Conservation (phyloP, 106 monocot genomes). For the Apostasia shenzhenica region DNA sequence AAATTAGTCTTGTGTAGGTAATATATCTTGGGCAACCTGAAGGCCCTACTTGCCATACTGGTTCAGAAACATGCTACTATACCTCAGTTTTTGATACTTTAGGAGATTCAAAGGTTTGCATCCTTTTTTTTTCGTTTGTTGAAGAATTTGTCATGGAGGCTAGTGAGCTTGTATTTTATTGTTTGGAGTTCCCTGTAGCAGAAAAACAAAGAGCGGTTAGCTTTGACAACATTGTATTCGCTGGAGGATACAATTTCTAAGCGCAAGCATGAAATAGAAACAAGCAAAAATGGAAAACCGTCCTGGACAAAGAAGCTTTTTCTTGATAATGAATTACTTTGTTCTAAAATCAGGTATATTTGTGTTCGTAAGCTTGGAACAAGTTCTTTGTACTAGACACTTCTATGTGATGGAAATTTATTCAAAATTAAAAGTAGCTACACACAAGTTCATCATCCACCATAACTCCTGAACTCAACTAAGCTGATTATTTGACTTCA, state of each 20-base stretch:
- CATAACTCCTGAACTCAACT: too few relatives aligned
- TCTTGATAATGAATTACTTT: conserved; percentile 44
- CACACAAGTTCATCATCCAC: too few relatives aligned
- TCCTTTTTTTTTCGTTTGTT: neutral
- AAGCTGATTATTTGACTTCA: too few relatives aligned
- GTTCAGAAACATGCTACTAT: conserved; percentile 85
- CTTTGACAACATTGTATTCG: conserved; percentile 64
- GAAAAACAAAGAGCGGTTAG: conserved; percentile 32
- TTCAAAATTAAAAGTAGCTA: too few relatives aligned
- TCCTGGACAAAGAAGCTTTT: conserved; percentile 87
- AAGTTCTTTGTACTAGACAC: too few relatives aligned
- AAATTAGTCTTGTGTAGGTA: conserved; percentile 36
- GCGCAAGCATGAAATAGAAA: conserved; percentile 49
- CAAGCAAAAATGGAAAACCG: conserved; percentile 42
- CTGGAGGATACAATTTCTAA: conserved; percentile 69
- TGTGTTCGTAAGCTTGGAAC: too few relatives aligned
- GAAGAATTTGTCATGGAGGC: neutral
- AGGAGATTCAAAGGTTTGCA: conserved; percentile 46
- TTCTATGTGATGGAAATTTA: too few relatives aligned
- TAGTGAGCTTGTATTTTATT: neutral
- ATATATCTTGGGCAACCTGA: conserved; percentile 94
- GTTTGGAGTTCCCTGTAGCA: conserved; percentile 8
- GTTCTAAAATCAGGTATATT: conserved; percentile 77
- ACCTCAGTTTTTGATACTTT: conserved; percentile 59
- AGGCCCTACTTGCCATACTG: conserved; percentile 96